Conservation (phyloP, 2,329 filamentous ascomycete species). For the Claviceps cyperi region DNA sequence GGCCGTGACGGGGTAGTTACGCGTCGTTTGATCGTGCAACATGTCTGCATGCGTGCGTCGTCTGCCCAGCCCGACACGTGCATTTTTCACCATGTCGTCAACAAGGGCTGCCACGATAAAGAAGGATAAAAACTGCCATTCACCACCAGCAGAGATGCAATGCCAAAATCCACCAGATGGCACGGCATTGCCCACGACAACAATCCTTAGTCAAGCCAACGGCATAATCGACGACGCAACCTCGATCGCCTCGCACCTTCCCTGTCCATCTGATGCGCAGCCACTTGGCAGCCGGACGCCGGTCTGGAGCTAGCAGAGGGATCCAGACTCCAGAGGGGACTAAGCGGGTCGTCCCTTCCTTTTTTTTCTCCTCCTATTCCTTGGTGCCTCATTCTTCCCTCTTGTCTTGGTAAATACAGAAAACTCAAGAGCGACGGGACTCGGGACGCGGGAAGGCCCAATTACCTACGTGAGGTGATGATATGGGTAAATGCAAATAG, state of each 20-base stretch:
- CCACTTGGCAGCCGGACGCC: neutral
- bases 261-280: neutral
- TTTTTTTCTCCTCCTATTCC: neutral
- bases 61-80: neutral
- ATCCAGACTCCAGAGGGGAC: neutral
- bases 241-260: neutral
- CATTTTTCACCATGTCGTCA: no score
- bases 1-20: neutral
- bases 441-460: neutral
- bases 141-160: no score
- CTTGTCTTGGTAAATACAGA: neutral
- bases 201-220: neutral
- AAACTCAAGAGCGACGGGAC: slow-evolving; percentile 1
- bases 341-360: slow-evolving; percentile 4
- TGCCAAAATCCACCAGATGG: no score
- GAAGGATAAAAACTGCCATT: no score
- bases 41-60: neutral
- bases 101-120: no score
- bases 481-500: slow-evolving; percentile 1
- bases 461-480: neutral
- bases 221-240: neutral
- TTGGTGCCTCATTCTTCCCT: neutral
- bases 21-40: neutral
- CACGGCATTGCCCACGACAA: no score
- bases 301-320: slow-evolving; percentile 1